Conservation (phyloP, 257 asterid species). For the Nemophila menziesii region DNA sequence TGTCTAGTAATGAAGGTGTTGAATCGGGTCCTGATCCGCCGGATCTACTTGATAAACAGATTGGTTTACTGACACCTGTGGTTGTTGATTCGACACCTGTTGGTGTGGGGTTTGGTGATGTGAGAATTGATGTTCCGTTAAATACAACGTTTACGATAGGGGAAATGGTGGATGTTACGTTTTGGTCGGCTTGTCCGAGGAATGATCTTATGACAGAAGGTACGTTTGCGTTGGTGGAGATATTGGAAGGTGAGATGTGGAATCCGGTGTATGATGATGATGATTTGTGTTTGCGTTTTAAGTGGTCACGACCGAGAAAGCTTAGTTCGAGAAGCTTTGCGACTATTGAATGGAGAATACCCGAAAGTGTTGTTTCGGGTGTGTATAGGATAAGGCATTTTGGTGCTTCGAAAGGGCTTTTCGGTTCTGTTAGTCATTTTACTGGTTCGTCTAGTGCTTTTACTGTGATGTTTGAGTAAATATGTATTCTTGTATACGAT, state of each 20-base stretch:
- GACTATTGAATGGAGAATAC: conserved; percentile 67
- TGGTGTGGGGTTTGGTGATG: conserved; percentile 59
- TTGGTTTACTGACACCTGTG: conserved; percentile 62
- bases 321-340: conserved; percentile 68
- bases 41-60: conserved; percentile 54
- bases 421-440: conserved; percentile 68
- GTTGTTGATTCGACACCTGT: conserved; percentile 58
- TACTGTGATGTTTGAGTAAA: conserved; percentile 49
- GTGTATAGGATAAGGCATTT: conserved; percentile 76
- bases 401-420: conserved; percentile 68
- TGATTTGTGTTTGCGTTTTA: conserved; percentile 68
- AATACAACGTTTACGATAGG: conserved; percentile 60
- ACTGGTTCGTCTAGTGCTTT: conserved; percentile 83
- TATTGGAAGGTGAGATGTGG: conserved; percentile 53
- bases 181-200: conserved; percentile 86
- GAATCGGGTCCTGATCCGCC: conserved; percentile 81
- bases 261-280: conserved; percentile 77
- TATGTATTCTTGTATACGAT: no score
- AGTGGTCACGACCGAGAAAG: conserved; percentile 76
- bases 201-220: conserved; percentile 97
- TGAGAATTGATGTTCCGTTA: conserved; percentile 51
- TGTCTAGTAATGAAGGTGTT: conserved; percentile 30
- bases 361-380: conserved; percentile 55
- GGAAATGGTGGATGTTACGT: conserved; percentile 49
- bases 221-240: conserved; percentile 83